Conservation (phyloP, 176 grass and related monocot genomes). For the Triticum turgidum region DNA sequence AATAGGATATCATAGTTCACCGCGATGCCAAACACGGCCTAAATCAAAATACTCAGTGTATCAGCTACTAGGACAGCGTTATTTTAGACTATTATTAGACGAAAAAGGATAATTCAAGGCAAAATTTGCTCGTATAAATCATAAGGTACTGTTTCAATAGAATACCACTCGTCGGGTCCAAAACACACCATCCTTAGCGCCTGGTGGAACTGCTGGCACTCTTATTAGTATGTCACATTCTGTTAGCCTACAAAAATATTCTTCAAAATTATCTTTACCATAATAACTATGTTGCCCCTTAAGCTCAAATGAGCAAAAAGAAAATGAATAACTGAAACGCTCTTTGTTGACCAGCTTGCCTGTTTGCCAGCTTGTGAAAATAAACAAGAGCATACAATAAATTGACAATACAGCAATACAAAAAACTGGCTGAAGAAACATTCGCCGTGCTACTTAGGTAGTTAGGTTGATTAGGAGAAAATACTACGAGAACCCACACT, state of each 20-base stretch:
- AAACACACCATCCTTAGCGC: too few relatives aligned
- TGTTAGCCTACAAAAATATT: too few relatives aligned
- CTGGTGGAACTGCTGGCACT: too few relatives aligned
- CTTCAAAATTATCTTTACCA: too few relatives aligned
- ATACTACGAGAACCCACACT: not conserved
- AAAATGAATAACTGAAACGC: too few relatives aligned
- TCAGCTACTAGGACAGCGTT: not conserved
- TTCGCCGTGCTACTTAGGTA: not conserved
- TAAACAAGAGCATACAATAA: too few relatives aligned
- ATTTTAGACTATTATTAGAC: not conserved
- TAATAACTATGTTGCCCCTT: too few relatives aligned
- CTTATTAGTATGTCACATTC: too few relatives aligned
- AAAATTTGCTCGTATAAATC: not conserved
- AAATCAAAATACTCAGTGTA: not conserved
- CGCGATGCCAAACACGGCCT: not conserved
- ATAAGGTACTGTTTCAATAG: too few relatives aligned
- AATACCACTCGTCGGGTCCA: too few relatives aligned
- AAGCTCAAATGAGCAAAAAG: too few relatives aligned
- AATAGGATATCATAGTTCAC: too few relatives aligned
- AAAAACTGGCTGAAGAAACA: not conserved
- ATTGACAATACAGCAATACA: not conserved
- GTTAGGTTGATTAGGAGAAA: not conserved
- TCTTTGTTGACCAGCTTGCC: not conserved
- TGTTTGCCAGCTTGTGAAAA: not conserved
- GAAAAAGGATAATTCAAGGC: not conserved